Base-by-base conservation (phyloP, 2,329 filamentous ascomycete genomes). In the Talaromyces rugulosus region DNA sequence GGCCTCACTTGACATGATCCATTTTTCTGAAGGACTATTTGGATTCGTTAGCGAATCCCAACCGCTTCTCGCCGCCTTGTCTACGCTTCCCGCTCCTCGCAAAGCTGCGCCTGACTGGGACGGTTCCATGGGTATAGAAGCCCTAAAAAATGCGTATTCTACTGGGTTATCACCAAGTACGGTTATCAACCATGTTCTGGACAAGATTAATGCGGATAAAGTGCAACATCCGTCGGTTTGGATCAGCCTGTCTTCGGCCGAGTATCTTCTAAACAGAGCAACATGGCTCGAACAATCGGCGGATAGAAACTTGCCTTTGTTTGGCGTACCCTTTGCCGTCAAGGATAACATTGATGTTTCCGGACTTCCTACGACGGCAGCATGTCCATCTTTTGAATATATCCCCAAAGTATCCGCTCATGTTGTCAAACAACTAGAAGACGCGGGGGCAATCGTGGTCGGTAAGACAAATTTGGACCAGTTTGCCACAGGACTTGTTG, bases 401-500 rank as follows among this genome's bases (percentile, higher is more conserved):
- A 75, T 75, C 1, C 78, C 84, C 0, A 72, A 74, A n/a, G 68
- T 72, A 7, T 81, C 77, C 16, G 80, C 82, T 1, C 74, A 75
- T 4, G 79, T 81, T 1, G 80, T 83, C 27, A 73, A 80, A 28
- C 77, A 75, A 51, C 69, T 85, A 4, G 73, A 84, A 3, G 73
- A 77, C 5, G 79, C 81, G 14, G 85, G 85, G 6, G 85, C 79
- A 0, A 68, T 87, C 3, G 81, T 83, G 61, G 76, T 87, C 51
- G 85, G 85, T 33, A 87, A 87, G 68, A 78, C 78, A 12, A 84
- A 83, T 66, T 78, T 88, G 59, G 86, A 88, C 68, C 85, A 88
- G 70, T 77, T 88, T 4, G 85, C 85, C 2, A 87, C 85, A 0
- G 86, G 86, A 0, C 76, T 88, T 2, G 83, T 81, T 12, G 86